These are phyloP conservation scores for Trichoderma endophyticum DNA, from an alignment of 2,329 filamentous ascomycete genomes.

Conservation along the genomic window DNA sequence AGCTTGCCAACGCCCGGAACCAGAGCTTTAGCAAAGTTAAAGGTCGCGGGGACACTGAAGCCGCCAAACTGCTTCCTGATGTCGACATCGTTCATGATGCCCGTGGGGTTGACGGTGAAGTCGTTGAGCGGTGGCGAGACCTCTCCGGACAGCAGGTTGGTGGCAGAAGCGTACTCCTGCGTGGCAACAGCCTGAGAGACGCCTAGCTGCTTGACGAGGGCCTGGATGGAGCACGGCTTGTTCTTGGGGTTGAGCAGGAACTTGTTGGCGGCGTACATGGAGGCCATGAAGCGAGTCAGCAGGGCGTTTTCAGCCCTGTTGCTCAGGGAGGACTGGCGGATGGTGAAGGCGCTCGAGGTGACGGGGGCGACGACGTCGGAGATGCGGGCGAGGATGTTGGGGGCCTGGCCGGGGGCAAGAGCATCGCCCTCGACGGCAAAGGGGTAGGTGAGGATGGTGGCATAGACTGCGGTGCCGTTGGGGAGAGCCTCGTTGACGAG, in stretches of 20 bases:
- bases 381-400: not conserved
- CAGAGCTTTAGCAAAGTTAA: not conserved
- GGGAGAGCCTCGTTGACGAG: not conserved
- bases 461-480: constrained; percentile 3
- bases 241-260: constrained; percentile 2
- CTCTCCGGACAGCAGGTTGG: not conserved
- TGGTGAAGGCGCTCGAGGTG: not conserved
- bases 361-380: not conserved
- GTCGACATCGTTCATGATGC: not conserved
- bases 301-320: not conserved
- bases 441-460: constrained; percentile 11
- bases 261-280: constrained; percentile 9
- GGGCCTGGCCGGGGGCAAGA: not conserved
- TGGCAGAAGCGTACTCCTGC: not conserved
- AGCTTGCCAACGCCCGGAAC: constrained; percentile 2
- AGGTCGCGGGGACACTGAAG: not conserved
- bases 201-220: not conserved
- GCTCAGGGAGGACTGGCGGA: not conserved
- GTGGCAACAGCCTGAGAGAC: not conserved
- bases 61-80: not conserved
- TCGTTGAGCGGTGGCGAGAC: not conserved
- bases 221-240: not conserved
- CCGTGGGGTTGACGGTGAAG: not conserved
- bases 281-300: not conserved
- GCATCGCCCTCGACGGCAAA: not conserved